Evolutionary conservation across 2,329 filamentous ascomycete genomes (phyloP).

Genomic region (Juglanconis sp.): DNA sequence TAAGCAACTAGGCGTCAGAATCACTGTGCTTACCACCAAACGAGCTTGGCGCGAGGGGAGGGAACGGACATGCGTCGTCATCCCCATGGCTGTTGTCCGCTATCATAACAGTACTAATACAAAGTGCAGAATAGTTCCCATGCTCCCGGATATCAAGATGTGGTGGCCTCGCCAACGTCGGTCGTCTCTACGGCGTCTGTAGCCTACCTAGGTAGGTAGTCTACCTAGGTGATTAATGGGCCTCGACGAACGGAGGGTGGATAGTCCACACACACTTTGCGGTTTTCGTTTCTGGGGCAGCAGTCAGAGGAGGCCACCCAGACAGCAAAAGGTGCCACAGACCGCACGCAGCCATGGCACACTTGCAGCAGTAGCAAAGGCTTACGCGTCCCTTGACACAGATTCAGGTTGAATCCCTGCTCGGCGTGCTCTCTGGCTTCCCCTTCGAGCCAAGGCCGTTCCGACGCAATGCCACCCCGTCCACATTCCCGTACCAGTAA

Average conservation of each 20-base stretch:
- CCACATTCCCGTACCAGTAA: not conserved
- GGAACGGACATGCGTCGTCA: slow-evolving; percentile 3
- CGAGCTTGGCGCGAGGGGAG: not conserved
- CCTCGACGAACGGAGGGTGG: too few species aligned
- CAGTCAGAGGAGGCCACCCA: not conserved
- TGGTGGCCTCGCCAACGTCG: not conserved
- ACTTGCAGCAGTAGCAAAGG: not conserved
- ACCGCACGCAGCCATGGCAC: not conserved
- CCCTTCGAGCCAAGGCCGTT: not conserved
- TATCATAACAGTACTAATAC: too few species aligned
- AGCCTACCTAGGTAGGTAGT: too few species aligned
- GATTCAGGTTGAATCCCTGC: not conserved
- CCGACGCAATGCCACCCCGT: not conserved
- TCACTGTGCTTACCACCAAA: not conserved
- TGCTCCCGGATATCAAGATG: not conserved
- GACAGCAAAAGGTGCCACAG: too few species aligned
- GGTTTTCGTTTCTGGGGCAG: not conserved
- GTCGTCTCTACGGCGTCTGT: too few species aligned
- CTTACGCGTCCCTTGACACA: slow-evolving; percentile 9
- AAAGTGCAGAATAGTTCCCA: not conserved
- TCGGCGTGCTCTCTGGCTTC: not conserved
- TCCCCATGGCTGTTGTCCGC: not conserved
- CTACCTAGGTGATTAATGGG: too few species aligned
- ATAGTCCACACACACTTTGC: too few species aligned
- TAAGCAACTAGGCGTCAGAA: too few species aligned